These are phyloP conservation scores for Tylopilus sp. DNA, from an alignment of 768 basidiomycete species.

Conservation along the genomic window DNA sequence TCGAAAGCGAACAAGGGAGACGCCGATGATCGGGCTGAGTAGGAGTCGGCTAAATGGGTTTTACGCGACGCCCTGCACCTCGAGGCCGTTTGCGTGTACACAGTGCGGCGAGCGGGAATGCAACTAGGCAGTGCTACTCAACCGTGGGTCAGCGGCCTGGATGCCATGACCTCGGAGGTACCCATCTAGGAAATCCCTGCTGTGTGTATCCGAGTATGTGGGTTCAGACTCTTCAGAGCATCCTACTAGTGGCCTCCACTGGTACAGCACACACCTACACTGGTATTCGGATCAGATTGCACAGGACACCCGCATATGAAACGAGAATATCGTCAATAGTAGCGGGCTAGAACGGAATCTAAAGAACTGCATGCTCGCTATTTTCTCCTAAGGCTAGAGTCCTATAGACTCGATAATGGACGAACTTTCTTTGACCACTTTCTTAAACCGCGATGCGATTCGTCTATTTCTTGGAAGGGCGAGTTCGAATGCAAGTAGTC, in stretches of 20 bases:
- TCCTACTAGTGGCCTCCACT: not conserved
- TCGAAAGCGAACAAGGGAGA: slow-evolving; percentile 1
- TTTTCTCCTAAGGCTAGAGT: slow-evolving; percentile 4
- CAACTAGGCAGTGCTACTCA: slow-evolving; percentile 15
- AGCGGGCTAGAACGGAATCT: not conserved
- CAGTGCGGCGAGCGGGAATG: slow-evolving; percentile 21
- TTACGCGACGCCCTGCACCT: slow-evolving; percentile 18
- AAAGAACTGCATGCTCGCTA: not conserved
- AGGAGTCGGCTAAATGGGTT: slow-evolving; percentile 15
- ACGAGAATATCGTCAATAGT: not conserved
- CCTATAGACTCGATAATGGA: slow-evolving; percentile 22
- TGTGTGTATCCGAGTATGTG: not conserved
- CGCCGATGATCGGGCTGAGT: slow-evolving; percentile 9
- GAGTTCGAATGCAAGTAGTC: slow-evolving; percentile 48
- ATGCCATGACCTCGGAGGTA: not conserved
- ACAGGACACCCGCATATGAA: slow-evolving; percentile 1
- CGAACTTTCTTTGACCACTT: slow-evolving; percentile 37
- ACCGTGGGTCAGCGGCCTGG: slow-evolving; percentile 1
- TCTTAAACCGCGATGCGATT: slow-evolving; percentile 43
- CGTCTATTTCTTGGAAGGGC: slow-evolving; percentile 42
- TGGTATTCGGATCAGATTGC: not conserved
- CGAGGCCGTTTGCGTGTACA: slow-evolving; percentile 26
- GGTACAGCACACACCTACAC: not conserved
- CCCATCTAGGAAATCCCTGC: not conserved
- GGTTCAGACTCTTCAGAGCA: no score